These are phyloP conservation scores for Ziziphus jujuba DNA, from an alignment of 306 rosid species.

Conservation along the genomic window DNA sequence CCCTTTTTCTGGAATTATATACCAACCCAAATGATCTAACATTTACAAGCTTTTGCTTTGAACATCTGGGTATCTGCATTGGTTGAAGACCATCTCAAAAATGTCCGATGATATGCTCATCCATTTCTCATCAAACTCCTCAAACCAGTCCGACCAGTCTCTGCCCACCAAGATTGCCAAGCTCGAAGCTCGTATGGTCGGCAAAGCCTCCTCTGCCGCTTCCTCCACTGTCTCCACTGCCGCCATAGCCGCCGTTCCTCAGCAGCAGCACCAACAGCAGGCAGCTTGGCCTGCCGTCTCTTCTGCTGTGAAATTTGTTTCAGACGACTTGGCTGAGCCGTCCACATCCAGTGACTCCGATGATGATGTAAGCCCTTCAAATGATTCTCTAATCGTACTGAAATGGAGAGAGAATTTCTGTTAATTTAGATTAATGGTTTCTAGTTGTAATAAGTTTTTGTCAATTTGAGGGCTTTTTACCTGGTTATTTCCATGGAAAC, in stretches of 20 bases:
- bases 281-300: conserved; percentile 63
- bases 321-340: conserved; percentile 67
- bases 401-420: not conserved
- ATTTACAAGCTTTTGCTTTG: not conserved
- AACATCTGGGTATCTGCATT: conserved; percentile 6
- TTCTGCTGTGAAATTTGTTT: conserved; percentile 52
- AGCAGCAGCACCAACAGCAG: conserved; percentile 39
- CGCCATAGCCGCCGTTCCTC: conserved; percentile 20
- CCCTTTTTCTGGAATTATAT: conserved; percentile 14
- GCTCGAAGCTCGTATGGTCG: conserved; percentile 97
- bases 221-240: conserved; percentile 27
- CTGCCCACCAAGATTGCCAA: conserved; percentile 93
- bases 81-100: not conserved
- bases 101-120: conserved; percentile 94
- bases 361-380: conserved; percentile 61
- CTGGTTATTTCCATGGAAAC: too few relatives aligned
- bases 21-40: conserved; percentile 32
- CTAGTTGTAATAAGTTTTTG: not conserved
- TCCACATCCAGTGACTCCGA: conserved; percentile 95
- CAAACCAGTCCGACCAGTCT: conserved; percentile 98
- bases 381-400: conserved; percentile 13
- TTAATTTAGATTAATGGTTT: not conserved
- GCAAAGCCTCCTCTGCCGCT: conserved; percentile 64
- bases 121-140: conserved; percentile 98
- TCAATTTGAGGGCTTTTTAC: not conserved